phyloP scores from a whole-genome alignment of 2,329 filamentous ascomycete species.

The Trichoderma koningii region DNA sequence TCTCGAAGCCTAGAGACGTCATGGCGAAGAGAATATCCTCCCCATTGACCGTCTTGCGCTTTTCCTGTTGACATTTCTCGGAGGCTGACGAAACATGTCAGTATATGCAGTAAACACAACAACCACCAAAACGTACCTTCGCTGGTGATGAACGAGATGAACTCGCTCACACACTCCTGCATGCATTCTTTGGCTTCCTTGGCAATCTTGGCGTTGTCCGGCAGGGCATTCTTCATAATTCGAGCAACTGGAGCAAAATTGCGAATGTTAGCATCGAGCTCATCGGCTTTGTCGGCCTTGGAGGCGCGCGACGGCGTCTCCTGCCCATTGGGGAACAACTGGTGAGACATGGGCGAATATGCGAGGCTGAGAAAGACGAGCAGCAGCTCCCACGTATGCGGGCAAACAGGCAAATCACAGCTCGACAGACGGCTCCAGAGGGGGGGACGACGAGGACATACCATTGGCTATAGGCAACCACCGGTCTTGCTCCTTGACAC shows the following conservation, averaged over 20 bases:
- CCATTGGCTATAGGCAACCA: constrained; percentile 99
- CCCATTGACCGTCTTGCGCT: constrained; percentile 98
- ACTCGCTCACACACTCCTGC: constrained; percentile 99
- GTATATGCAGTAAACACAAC: not conserved
- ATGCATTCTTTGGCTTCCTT: constrained; percentile 99
- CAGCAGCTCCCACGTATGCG: constrained; percentile 35
- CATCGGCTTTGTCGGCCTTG: constrained; percentile 53
- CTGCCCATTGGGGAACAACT: constrained; percentile 55
- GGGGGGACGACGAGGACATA: constrained; percentile 58
- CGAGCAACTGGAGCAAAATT: constrained; percentile 95
- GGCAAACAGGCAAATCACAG: constrained; percentile 43
- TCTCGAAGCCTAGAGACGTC: constrained; percentile 98
- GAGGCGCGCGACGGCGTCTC: constrained; percentile 51
- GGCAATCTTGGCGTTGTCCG: constrained; percentile 97
- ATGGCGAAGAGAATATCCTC: constrained; percentile 99
- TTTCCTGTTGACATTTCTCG: constrained; percentile 99
- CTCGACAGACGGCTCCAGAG: not conserved
- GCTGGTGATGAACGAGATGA: constrained; percentile 99
- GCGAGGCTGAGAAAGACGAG: constrained; percentile 37
- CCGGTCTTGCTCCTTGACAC: constrained; percentile 96
- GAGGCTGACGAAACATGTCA: constrained; percentile 64
- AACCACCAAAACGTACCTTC: constrained; percentile 70
- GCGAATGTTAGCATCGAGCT: constrained; percentile 87
- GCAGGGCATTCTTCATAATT: constrained; percentile 97
- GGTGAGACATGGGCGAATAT: constrained; percentile 59